Evolutionary conservation across 1,284 basidiomycete species (phyloP), one percentile per base, ranked within the genome.

Genomic region (Bondarzewia mesenterica): DNA sequence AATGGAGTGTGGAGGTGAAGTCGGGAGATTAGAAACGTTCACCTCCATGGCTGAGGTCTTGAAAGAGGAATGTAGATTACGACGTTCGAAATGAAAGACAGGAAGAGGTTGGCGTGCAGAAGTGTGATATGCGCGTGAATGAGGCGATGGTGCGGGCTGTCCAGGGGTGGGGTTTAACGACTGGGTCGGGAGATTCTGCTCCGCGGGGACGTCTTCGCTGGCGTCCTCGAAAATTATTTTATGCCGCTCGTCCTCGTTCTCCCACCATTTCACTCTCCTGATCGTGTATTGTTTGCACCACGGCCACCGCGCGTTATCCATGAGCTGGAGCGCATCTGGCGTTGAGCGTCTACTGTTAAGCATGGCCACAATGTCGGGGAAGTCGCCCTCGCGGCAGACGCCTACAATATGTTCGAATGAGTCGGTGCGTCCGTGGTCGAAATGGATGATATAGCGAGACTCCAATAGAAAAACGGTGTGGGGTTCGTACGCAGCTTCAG

Each of bases 231-330:
- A 10, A 40, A 40, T 5, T 12, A 43, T 43, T 15, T 43, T 12
- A 10, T 29, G 15, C 15, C 16, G 44, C 8, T 45, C 41, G 43
- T 55, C 52, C 26, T 47, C 54, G n/a, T 42, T 29, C 10, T 54
- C 56, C 65, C 63, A 64, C 65, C 65, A 67, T 16, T 51, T 51
- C 10, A 51, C 47, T 16, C 47, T 49, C 45, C 55, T 58, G 0
- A 44, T 15, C 23, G 41, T 46, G 29, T 51, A 53, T 45, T 48
- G 53, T 1, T 41, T 29, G 0, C 52, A 48, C 60, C 60, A 65
- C 0, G 69, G 68, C 69, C 70, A 71, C 27, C 59, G 60, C 2
- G 69, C 70, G 40, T 67, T 67, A 52, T 73, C 71, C 69, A 72
- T 68, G 37, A 52, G 47, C 47, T 64, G 51, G 22, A 58, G 44